Evolutionary conservation across 306 rosid species (phyloP).

Genomic region (Herpetospermum pedunculosum): DNA sequence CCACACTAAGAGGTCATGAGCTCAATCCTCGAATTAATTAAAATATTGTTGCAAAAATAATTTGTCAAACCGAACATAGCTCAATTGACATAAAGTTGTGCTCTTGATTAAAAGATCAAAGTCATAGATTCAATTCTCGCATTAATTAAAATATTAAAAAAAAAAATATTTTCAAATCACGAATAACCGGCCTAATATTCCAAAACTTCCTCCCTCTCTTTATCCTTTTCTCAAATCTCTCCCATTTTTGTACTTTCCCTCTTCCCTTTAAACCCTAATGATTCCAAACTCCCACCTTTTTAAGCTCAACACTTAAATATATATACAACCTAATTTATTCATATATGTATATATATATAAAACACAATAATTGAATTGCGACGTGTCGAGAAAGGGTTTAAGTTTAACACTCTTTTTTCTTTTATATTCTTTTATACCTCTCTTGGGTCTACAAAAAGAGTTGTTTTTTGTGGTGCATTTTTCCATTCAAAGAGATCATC

Average conservation of each 20-base stretch:
- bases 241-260: not conserved
- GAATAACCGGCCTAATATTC: too few relatives aligned
- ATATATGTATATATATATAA: too few relatives aligned
- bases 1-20: too few relatives aligned
- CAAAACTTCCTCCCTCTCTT: not conserved
- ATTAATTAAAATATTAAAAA: too few relatives aligned
- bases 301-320: not conserved
- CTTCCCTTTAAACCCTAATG: constrained; percentile 2
- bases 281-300: not conserved
- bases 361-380: not conserved
- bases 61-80: too few relatives aligned
- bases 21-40: too few relatives aligned
- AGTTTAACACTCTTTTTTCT: not conserved
- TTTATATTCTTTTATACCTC: constrained; percentile 43
- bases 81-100: too few relatives aligned
- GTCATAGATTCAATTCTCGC: too few relatives aligned
- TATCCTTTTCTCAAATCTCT: not conserved
- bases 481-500: constrained; percentile 27
- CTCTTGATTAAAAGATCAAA: too few relatives aligned
- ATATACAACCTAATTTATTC: not conserved
- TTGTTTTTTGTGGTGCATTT: constrained; percentile 40
- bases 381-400: not conserved
- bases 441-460: constrained; percentile 97
- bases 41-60: too few relatives aligned
- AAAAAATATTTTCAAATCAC: too few relatives aligned